phyloP scores from a whole-genome alignment of 2,329 filamentous ascomycete species.

The Curvularia hawaiiensis region DNA sequence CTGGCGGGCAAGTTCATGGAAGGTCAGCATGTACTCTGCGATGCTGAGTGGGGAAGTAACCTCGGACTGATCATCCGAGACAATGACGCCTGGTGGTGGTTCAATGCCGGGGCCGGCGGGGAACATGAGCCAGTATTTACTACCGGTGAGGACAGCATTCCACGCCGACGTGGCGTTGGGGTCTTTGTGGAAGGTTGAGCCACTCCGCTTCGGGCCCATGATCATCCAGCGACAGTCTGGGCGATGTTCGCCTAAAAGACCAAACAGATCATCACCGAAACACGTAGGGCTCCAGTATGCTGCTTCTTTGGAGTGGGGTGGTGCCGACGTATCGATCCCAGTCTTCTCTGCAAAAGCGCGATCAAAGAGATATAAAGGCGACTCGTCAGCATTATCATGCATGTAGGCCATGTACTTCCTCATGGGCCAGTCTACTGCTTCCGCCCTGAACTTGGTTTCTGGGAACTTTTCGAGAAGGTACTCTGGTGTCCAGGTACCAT shows the following conservation, averaged over 20 bases:
- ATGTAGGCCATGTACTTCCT: slow-evolving; percentile 84
- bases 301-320: slow-evolving; percentile 56
- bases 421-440: slow-evolving; percentile 91
- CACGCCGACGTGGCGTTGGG: slow-evolving; percentile 79
- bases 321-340: slow-evolving; percentile 53
- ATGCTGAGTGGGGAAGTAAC: slow-evolving; percentile 94
- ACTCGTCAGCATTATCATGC: slow-evolving; percentile 79
- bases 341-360: slow-evolving; percentile 87
- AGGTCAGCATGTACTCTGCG: slow-evolving; percentile 92
- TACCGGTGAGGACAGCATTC: slow-evolving; percentile 89
- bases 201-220: slow-evolving; percentile 82
- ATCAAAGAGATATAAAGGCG: slow-evolving; percentile 92
- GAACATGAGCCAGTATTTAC: slow-evolving; percentile 99
- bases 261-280: slow-evolving; percentile 87
- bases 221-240: slow-evolving; percentile 94
- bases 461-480: slow-evolving; percentile 68
- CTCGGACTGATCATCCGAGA: slow-evolving; percentile 87
- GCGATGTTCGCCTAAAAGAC: slow-evolving; percentile 74
- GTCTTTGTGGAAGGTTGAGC: slow-evolving; percentile 93
- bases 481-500: slow-evolving; percentile 74
- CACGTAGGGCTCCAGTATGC: slow-evolving; percentile 81
- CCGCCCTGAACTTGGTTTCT: slow-evolving; percentile 77
- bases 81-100: slow-evolving; percentile 85
- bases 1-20: slow-evolving; percentile 80
- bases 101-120: slow-evolving; percentile 67